Evolutionary conservation across 75 land plant genomes (phyloP), one percentile per base, ranked within the genome.

Genomic region (Ceratopteris richardii): DNA sequence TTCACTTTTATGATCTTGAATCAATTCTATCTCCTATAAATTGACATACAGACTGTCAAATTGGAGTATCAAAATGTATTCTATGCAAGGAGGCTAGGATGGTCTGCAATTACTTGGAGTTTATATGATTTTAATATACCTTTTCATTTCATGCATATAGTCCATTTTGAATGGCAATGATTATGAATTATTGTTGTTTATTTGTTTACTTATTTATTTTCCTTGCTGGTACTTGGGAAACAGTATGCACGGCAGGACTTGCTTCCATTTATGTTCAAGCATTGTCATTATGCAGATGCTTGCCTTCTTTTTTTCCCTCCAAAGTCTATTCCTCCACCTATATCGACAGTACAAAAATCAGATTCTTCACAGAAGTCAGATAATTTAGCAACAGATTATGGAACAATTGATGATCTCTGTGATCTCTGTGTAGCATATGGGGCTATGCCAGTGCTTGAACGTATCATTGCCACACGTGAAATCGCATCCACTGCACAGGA

Each of bases 371-470:
- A 86, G 72, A 77, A 76, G 41, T 52, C 77, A 13, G 98, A 90
- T 70, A 65, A 80, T 53, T 69, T 90, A 56, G 84, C 84, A 54
- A 95, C 86, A 53, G 99, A 95, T 42, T 90, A 86, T 77, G 99
- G 99, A 48, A 75, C 99, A 31, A 74, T 95, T 57, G 99, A 95
- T 68, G 97, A 95, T 20, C 67, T 95, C 24, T 86, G 92, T 68
- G 96, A 86, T 36, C 57, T 83, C 17, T 86, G 99, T 59, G 42
- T 95, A 71, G 92, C 80, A 18, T 87, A 84, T 86, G 99, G 92
- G 41, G 99, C 83, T 25, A 82, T 95, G 70, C 22, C 82, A 19
- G 63, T 76, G 29, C 56, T 95, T 16, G 97, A 90, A 70, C 71
- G 77, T 54, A 77, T 90, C 23, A 63, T 89, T 37, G 79, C 82